A percentile compares a stretch with the other conserved stretches of the same genome.
Conservation (phyloP, 768 basidiomycete genomes). For the Scleroderma bovista region DNA sequence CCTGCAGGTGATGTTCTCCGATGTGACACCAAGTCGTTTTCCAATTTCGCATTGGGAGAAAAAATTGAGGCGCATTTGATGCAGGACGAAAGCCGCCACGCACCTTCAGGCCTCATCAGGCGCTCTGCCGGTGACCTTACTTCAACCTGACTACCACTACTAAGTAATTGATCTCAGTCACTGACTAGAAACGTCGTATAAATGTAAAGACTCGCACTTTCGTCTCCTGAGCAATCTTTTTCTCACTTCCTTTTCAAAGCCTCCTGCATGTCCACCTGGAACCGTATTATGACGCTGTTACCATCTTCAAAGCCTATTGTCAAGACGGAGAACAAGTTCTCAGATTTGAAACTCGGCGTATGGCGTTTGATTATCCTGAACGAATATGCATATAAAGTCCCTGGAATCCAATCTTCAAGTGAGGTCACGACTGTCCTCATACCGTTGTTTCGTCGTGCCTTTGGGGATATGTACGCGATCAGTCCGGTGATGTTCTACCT, state of each 20-base stretch:
- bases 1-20: no score
- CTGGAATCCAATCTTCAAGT: conserved; percentile 7
- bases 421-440: background rate
- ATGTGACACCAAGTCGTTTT: no score
- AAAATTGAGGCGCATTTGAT: no score
- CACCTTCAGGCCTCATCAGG: no score
- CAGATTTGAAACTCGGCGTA: conserved; percentile 16
- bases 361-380: conserved; percentile 20
- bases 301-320: background rate
- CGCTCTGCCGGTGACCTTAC: no score
- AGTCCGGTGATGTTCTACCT: conserved; percentile 14
- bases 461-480: conserved; percentile 18
- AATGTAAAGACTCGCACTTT: background rate
- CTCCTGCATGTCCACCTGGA: background rate
- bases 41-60: no score
- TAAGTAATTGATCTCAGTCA: no score
- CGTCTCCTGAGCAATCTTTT: background rate
- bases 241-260: background rate
- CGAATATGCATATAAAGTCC: conserved; percentile 2
- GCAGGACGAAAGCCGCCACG: no score
- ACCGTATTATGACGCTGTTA: background rate
- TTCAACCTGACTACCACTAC: no score
- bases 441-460: conserved; percentile 10
- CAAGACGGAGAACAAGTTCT: background rate
- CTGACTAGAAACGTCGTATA: background rate